Conservation (phyloP, 1,284 basidiomycete species). For the Cryptococcus sp. region DNA sequence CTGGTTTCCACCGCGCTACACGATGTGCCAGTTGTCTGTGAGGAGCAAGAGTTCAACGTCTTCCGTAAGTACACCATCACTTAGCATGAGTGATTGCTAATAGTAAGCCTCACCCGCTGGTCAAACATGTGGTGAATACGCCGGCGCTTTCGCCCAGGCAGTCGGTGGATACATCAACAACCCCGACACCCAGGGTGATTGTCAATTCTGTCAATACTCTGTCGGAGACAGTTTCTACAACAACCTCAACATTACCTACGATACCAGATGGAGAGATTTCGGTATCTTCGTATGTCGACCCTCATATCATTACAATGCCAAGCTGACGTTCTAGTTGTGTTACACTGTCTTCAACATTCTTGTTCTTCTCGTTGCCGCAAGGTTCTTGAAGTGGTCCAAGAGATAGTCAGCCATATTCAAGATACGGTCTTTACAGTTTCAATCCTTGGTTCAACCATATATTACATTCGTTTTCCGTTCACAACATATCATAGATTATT, state of each 20-base stretch:
- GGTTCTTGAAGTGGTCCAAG: constrained; percentile 54
- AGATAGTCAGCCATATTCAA: no score
- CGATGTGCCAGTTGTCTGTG: constrained; percentile 65
- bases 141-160: constrained; percentile 58
- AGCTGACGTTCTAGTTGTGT: constrained; percentile 9
- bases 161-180: constrained; percentile 78
- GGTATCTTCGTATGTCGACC: constrained; percentile 62
- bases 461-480: no score
- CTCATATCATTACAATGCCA: not conserved
- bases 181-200: constrained; percentile 46
- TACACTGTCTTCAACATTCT: constrained; percentile 64
- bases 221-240: constrained; percentile 32
- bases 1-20: constrained; percentile 77
- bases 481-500: no score
- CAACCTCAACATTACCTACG: constrained; percentile 62
- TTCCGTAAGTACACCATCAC: constrained; percentile 50
- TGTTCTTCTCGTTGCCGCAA: constrained; percentile 67
- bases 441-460: no score
- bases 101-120: constrained; percentile 63
- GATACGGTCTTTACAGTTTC: no score
- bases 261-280: constrained; percentile 65
- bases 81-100: not conserved
- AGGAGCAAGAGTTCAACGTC: constrained; percentile 60
- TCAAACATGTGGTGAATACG: constrained; percentile 71
- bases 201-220: constrained; percentile 46